Evolutionary conservation across 176 grass and related monocot genomes (phyloP), one percentile per base, ranked within the genome.

Genomic region (Poa pratensis): DNA sequence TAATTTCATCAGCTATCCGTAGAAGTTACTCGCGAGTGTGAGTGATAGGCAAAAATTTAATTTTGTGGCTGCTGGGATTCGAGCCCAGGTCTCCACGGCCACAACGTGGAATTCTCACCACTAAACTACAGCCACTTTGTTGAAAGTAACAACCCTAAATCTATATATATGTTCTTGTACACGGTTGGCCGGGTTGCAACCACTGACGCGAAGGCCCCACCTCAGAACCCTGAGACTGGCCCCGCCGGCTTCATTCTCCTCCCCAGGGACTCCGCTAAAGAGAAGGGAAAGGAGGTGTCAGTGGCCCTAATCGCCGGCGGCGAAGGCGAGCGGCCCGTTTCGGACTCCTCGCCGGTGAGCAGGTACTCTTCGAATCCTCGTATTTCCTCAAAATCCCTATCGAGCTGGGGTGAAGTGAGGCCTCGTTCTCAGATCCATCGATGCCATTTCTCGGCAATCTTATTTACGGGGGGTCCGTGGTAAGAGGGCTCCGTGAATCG

Each of bases 61-160:
- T 16, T 12, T 3, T 68, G 80, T 43, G 80, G 67, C 66, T 82
- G 65, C 80, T 82, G 80, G 80, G 80, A 82, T 58, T 82, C 80
- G 66, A 82, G 80, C 66, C 65, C 65, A 94, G 89, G 88, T 94
- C 89, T 98, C 90, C 76, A 94, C 88, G 91, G 93, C 93, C 91
- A 92, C 86, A 91, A 89, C 90, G 87, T 94, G 83, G 87, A 95
- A 97, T 94, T 94, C 92, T 94, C 60, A 94, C 92, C 90, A 97
- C 92, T 92, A 97, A 92, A 97, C 88, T 92, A 94, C 87, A 94
- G 86, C 84, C 90, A 89, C 92, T 4, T 49, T 2, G 2, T 0
- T 75, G 15, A 0, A 57, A 3, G n/a, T 57, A 1, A 0, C 7
- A 9, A 57, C n/a, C n/a, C n/a, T n/a, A n/a, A n/a, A n/a, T n/a